These are phyloP conservation scores for Closterium sp. DNA, from an alignment of 139 green algal species.

Conservation along the genomic window DNA sequence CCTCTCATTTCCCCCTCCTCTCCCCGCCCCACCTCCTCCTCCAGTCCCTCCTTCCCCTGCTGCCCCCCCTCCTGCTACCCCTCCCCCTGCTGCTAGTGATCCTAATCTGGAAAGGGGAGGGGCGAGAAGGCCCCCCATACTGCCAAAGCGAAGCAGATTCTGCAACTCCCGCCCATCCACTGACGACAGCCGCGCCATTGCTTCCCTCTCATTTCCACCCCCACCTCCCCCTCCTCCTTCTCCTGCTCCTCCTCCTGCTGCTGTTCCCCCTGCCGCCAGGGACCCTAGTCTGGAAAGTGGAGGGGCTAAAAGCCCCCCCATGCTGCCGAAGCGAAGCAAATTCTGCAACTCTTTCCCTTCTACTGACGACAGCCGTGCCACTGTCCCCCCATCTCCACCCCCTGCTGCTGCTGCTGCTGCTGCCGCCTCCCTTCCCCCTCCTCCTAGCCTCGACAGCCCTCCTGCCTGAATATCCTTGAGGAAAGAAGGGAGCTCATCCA, in stretches of 20 bases:
- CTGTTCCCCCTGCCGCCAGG: not conserved
- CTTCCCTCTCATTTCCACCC: not conserved
- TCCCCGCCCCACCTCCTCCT: not conserved
- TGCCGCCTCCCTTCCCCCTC: not conserved
- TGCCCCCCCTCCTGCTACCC: not conserved
- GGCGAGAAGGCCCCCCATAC: not conserved
- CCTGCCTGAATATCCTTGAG: not conserved
- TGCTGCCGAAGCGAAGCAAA: not conserved
- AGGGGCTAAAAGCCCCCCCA: not conserved
- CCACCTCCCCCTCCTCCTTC: not conserved
- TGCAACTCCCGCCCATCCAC: not conserved
- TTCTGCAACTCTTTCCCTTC: not conserved
- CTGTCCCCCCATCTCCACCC: not conserved
- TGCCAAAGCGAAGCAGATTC: not conserved
- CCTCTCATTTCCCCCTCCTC: not conserved
- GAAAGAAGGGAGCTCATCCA: not conserved
- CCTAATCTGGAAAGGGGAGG: too few species aligned
- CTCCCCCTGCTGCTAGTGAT: not conserved
- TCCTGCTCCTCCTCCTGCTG: not conserved
- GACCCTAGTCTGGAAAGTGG: not conserved
- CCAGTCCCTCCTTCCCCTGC: not conserved
- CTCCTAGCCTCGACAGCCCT: not conserved
- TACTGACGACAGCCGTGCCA: not conserved
- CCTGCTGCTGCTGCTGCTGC: not conserved
- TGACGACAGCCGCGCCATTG: not conserved